Evolutionary conservation across 768 basidiomycete genomes (phyloP).

Genomic region (Psilocybe tampanensis): DNA sequence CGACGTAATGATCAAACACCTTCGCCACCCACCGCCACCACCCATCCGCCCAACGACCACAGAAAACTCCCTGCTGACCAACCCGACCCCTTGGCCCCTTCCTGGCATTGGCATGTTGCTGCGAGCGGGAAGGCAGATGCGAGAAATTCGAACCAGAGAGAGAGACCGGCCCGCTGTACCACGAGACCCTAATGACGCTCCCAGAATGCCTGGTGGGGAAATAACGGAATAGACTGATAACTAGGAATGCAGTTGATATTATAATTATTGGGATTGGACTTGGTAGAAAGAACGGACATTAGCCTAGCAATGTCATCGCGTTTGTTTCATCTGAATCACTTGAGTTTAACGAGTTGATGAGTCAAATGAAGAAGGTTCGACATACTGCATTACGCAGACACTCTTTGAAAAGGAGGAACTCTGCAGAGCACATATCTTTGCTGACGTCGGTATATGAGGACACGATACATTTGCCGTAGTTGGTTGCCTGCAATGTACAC

Average conservation of each 20-base stretch:
- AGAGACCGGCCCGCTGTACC: constrained; percentile 20
- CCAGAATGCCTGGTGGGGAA: constrained; percentile 32
- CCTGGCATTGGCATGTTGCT: constrained; percentile 55
- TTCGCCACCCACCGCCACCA: constrained; percentile 52
- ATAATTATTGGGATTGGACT: not conserved
- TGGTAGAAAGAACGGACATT: not conserved
- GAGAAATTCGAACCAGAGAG: constrained; percentile 27
- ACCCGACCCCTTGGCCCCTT: constrained; percentile 57
- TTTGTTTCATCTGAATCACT: constrained; percentile 20
- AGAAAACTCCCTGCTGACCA: constrained; percentile 51
- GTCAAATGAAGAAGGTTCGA: constrained; percentile 3
- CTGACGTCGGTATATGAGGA: constrained; percentile 81
- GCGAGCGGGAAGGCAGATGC: constrained; percentile 46
- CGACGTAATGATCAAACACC: constrained; percentile 51
- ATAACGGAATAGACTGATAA: constrained; percentile 20
- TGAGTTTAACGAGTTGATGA: not conserved
- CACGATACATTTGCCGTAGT: constrained; percentile 89
- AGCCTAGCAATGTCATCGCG: not conserved
- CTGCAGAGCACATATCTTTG: constrained; percentile 81
- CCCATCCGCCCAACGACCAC: constrained; percentile 27
- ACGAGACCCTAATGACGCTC: constrained; percentile 17
- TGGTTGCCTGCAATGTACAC: constrained; percentile 69
- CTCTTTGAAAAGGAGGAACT: constrained; percentile 81
- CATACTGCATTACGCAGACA: constrained; percentile 82
- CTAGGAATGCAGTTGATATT: not conserved